phyloP scores from a whole-genome alignment of 805 yeast genomes.

The Saturnispora sanitii region DNA sequence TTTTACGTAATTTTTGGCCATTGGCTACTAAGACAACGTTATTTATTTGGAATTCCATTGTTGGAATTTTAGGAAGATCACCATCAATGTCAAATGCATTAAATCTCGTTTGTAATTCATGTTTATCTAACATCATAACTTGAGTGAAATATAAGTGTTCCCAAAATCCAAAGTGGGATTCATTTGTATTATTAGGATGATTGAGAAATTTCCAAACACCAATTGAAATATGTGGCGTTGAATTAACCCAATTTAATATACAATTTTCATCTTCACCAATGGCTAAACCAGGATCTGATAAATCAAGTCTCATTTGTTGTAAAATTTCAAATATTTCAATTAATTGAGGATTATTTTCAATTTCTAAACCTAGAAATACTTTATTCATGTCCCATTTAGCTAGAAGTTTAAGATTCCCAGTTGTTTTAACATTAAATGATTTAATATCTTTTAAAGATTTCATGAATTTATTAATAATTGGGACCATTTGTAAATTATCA shows the following conservation, averaged over 20 bases:
- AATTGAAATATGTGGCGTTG: slow-evolving; percentile 16
- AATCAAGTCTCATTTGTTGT: slow-evolving; percentile 1
- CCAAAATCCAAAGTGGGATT: slow-evolving; percentile 17
- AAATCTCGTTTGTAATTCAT: not conserved
- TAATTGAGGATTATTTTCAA: slow-evolving; percentile 1
- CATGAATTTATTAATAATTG: slow-evolving; percentile 1
- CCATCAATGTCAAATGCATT: not conserved
- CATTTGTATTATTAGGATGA: not conserved
- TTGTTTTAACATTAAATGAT: slow-evolving; percentile 1
- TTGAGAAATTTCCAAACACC: slow-evolving; percentile 11
- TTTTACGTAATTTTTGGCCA: slow-evolving; percentile 8
- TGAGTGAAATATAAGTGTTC: slow-evolving; percentile 21
- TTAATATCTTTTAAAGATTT: not conserved
- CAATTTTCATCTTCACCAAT: slow-evolving; percentile 14
- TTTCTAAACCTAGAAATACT: slow-evolving; percentile 4
- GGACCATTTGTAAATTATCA: slow-evolving; percentile 1
- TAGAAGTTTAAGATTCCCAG: slow-evolving; percentile 1
- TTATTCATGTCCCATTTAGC: slow-evolving; percentile 9
- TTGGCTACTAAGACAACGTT: slow-evolving; percentile 2
- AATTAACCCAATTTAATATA: slow-evolving; percentile 11
- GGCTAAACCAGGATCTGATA: slow-evolving; percentile 14
- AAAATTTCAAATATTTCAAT: not conserved
- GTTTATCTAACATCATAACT: not conserved
- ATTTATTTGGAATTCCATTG: not conserved
- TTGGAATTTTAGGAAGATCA: not conserved